Evolutionary conservation across 306 rosid species (phyloP).

Genomic region (Rosa persica): DNA sequence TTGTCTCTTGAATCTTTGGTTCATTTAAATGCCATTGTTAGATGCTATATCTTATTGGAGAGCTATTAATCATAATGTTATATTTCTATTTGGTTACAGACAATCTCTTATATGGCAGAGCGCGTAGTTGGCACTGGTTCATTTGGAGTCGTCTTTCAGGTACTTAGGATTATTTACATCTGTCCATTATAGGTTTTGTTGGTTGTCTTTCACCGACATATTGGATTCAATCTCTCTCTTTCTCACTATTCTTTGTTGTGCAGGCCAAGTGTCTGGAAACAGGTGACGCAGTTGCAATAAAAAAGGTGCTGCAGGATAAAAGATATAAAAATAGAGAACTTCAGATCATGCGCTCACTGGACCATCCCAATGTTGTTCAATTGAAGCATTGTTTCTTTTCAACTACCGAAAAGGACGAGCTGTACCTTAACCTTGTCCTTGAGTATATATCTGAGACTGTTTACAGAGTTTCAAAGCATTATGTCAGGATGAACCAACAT

Average conservation of each 20-base stretch:
- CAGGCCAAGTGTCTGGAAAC: slow-evolving; percentile 92
- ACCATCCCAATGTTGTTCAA: slow-evolving; percentile 72
- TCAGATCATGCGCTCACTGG: slow-evolving; percentile 78
- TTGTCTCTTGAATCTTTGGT: slow-evolving; percentile 4
- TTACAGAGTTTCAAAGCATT: slow-evolving; percentile 75
- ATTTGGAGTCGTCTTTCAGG: slow-evolving; percentile 95
- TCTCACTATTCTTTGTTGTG: slow-evolving; percentile 11
- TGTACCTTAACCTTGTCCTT: slow-evolving; percentile 90
- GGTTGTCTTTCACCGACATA: neutral
- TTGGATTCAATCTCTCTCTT: neutral
- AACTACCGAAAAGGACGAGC: slow-evolving; percentile 82
- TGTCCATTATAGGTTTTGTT: slow-evolving; percentile 15
- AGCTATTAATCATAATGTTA: neutral
- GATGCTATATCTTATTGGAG: slow-evolving; percentile 6
- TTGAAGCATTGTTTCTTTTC: slow-evolving; percentile 88
- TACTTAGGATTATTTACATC: slow-evolving; percentile 30
- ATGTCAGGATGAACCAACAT: slow-evolving; percentile 55
- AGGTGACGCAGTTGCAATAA: slow-evolving; percentile 79
- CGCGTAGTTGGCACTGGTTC: slow-evolving; percentile 97
- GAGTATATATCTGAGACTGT: slow-evolving; percentile 86
- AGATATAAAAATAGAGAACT: slow-evolving; percentile 94
- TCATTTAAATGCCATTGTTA: neutral
- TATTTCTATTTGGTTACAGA: slow-evolving; percentile 45
- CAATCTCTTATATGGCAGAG: slow-evolving; percentile 89
- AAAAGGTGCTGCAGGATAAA: slow-evolving; percentile 91